Evolutionary conservation across 495 filamentous ascomycete species (phyloP).

Genomic region (Aspergillus sparsus): DNA sequence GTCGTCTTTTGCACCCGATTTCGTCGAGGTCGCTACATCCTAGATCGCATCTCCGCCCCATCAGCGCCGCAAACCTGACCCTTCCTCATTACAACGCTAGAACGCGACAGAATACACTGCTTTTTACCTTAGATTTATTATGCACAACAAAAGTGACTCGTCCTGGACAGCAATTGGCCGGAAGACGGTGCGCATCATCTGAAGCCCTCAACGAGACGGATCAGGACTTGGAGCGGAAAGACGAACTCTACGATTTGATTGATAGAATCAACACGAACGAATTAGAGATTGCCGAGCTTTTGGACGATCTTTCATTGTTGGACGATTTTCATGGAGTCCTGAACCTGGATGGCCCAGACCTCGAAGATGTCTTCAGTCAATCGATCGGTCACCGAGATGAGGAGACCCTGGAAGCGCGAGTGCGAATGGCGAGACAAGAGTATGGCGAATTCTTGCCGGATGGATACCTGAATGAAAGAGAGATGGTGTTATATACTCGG

Average conservation of each 20-base stretch:
- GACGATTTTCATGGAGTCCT: slow-evolving; percentile 29
- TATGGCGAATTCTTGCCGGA: slow-evolving; percentile 79
- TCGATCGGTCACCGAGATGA: slow-evolving; percentile 33
- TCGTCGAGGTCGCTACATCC: slow-evolving; percentile 20
- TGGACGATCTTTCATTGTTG: slow-evolving; percentile 39
- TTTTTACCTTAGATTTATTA: slow-evolving; percentile 7
- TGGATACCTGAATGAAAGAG: slow-evolving; percentile 66
- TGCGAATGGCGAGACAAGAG: slow-evolving; percentile 65
- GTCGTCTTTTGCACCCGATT: slow-evolving; percentile 30
- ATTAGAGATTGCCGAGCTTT: slow-evolving; percentile 34
- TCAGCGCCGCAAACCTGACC: slow-evolving; percentile 29
- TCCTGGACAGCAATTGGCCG: slow-evolving; percentile 12
- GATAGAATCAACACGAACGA: slow-evolving; percentile 44
- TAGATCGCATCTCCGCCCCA: slow-evolving; percentile 32
- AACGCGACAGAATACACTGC: slow-evolving; percentile 17
- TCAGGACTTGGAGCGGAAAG: slow-evolving; percentile 22
- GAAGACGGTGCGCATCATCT: slow-evolving; percentile 32
- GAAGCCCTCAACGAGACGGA: slow-evolving; percentile 23
- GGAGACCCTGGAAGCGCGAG: slow-evolving; percentile 60
- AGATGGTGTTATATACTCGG: slow-evolving; percentile 74
- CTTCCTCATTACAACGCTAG: slow-evolving; percentile 22
- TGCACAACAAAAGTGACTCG: not conserved
- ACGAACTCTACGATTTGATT: slow-evolving; percentile 39
- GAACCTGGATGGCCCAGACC: slow-evolving; percentile 24
- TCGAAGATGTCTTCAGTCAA: slow-evolving; percentile 27